phyloP scores from a whole-genome alignment of 108 stramenopile genomes.

The Skeletonema grethae region DNA sequence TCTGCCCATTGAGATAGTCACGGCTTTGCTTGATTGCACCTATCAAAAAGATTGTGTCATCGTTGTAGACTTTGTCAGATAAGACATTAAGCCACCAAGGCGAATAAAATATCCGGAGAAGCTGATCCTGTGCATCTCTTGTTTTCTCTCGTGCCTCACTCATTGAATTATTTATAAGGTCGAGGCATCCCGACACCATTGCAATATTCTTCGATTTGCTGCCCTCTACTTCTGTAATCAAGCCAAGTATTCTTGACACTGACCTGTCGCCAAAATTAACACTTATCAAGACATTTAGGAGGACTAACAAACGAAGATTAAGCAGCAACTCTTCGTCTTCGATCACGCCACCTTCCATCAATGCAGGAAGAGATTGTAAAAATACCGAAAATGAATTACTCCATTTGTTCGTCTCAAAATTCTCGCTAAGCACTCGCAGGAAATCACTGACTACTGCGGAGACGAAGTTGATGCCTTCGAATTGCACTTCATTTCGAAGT shows the following conservation, averaged over 20 bases:
- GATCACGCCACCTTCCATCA: constrained; percentile 4
- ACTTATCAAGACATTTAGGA: constrained; percentile 1
- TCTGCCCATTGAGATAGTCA: constrained; percentile 9
- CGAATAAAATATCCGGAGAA: constrained; percentile 15
- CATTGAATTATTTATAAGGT: neutral
- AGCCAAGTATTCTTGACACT: neutral
- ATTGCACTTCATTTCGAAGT: neutral
- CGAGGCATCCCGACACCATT: neutral
- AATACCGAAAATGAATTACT: constrained; percentile 24
- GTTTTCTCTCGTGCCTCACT: neutral
- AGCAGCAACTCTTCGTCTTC: neutral
- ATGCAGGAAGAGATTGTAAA: constrained; percentile 4
- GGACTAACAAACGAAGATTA: neutral
- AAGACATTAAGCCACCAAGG: constrained; percentile 14
- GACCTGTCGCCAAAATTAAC: neutral
- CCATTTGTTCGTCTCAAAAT: constrained; percentile 5
- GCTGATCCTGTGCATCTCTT: constrained; percentile 12
- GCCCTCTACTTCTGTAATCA: neutral
- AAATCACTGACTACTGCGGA: neutral
- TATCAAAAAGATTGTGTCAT: constrained; percentile 13
- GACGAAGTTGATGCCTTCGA: neutral
- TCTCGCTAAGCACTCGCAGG: neutral
- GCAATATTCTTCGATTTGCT: neutral
- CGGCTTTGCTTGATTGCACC: neutral
- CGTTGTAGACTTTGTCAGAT: neutral